phyloP scores from a whole-genome alignment of 2,329 filamentous ascomycete species.

The Nemania abortiva region DNA sequence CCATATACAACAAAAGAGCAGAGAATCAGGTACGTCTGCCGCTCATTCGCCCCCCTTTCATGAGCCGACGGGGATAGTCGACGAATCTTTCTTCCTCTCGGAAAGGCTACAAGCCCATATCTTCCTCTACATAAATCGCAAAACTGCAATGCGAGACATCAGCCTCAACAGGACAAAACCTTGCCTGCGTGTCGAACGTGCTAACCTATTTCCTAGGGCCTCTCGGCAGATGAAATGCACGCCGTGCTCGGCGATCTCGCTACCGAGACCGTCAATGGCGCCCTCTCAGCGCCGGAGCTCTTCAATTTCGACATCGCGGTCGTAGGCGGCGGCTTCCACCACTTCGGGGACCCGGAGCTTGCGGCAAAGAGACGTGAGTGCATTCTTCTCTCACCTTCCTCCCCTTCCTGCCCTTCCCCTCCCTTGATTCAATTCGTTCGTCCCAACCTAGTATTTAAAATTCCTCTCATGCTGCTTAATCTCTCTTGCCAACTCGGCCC shows the following conservation, averaged over 20 bases:
- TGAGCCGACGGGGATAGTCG: no score
- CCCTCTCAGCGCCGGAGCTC: slow-evolving; percentile 71
- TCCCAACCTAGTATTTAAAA: background rate
- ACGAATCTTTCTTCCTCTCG: no score
- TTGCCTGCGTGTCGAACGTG: background rate
- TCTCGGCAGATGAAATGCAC: slow-evolving; percentile 64
- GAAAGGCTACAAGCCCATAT: no score
- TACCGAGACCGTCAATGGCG: slow-evolving; percentile 58
- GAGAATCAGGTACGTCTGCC: slow-evolving; percentile 60
- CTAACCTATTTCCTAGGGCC: slow-evolving; percentile 55
- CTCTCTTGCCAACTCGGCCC: background rate
- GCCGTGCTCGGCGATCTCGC: slow-evolving; percentile 71
- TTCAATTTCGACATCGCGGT: slow-evolving; percentile 76
- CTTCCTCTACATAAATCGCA: background rate
- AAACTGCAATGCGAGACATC: background rate
- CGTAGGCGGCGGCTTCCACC: slow-evolving; percentile 74
- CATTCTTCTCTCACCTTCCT: background rate
- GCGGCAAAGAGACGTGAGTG: slow-evolving; percentile 39
- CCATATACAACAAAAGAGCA: slow-evolving; percentile 72
- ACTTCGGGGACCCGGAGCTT: slow-evolving; percentile 73
- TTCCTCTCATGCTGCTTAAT: background rate
- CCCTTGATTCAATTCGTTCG: no score
- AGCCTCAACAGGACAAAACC: background rate
- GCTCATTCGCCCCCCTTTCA: background rate
- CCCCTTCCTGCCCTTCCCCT: background rate